These are phyloP conservation scores for Biancaea sappan DNA, from an alignment of 306 rosid genomes.

Conservation along the genomic window DNA sequence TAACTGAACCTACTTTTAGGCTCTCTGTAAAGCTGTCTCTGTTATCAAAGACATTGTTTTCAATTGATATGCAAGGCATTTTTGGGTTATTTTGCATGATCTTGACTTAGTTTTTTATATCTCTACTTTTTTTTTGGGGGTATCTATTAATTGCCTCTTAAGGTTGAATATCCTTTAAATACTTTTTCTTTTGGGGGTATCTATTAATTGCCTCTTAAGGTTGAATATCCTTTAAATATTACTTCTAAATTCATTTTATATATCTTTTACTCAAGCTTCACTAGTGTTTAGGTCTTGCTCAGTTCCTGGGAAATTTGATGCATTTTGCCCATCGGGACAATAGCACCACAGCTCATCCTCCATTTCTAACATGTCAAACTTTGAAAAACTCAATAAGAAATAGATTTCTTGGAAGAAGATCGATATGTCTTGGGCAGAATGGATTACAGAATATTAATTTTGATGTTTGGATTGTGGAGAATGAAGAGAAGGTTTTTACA, in stretches of 20 bases:
- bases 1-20: neutral
- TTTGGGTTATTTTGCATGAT: too few relatives aligned
- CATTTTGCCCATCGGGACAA: too few relatives aligned
- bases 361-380: too few relatives aligned
- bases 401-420: too few relatives aligned
- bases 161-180: neutral
- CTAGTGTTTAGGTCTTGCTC: neutral
- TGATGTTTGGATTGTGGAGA: neutral
- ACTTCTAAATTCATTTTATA: neutral
- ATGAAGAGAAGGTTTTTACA: neutral
- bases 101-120: neutral
- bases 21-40: slow-evolving; percentile 17
- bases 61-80: neutral
- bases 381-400: too few relatives aligned
- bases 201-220: neutral
- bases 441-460: too few relatives aligned
- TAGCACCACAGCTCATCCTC: too few relatives aligned
- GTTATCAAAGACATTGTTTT: neutral
- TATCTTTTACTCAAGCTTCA: neutral
- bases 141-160: neutral
- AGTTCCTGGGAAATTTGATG: too few relatives aligned
- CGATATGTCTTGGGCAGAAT: too few relatives aligned
- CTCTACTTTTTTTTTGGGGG: neutral
- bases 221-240: neutral
- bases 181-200: too few relatives aligned